phyloP scores from a whole-genome alignment of 2,329 filamentous ascomycete species.

The Pseudogymnoascus sp. region DNA sequence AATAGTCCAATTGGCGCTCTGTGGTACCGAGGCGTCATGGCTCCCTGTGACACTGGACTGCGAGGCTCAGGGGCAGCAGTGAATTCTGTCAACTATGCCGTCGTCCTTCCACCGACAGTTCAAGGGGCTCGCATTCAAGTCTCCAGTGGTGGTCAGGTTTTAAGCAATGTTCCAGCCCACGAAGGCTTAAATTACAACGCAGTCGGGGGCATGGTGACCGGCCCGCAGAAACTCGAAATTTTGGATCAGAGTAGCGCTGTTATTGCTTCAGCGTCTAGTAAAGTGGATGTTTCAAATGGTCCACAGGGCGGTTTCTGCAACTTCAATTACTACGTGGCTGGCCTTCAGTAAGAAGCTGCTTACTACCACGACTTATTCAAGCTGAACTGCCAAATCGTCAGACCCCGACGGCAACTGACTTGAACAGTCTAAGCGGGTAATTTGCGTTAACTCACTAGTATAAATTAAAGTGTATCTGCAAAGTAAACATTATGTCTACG shows the following conservation, averaged over 20 bases:
- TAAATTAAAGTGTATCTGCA: not conserved
- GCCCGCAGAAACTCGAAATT: conserved; percentile 26
- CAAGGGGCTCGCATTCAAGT: conserved; percentile 18
- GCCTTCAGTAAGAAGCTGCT: conserved; percentile 17
- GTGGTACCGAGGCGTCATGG: conserved; percentile 26
- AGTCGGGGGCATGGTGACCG: conserved; percentile 20
- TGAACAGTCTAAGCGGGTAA: not conserved
- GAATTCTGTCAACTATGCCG: conserved; percentile 28
- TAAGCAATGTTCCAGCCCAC: conserved; percentile 18
- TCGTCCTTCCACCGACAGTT: conserved; percentile 20
- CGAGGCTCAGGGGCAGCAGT: conserved; percentile 21
- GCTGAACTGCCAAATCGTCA: not conserved
- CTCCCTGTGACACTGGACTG: conserved; percentile 18
- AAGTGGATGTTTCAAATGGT: conserved; percentile 22
- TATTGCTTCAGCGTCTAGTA: conserved; percentile 19
- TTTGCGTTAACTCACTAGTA: not conserved
- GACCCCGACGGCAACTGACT: not conserved
- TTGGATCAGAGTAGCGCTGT: conserved; percentile 23
- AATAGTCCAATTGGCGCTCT: conserved; percentile 25
- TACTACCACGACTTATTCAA: not conserved
- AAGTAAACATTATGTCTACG: not conserved
- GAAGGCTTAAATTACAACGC: conserved; percentile 25
- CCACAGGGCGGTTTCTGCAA: conserved; percentile 24
- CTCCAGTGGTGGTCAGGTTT: conserved; percentile 22
- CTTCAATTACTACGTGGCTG: conserved; percentile 28